Base-by-base conservation (phyloP, 768 basidiomycete species). In the Nevesoporus exiguus region DNA sequence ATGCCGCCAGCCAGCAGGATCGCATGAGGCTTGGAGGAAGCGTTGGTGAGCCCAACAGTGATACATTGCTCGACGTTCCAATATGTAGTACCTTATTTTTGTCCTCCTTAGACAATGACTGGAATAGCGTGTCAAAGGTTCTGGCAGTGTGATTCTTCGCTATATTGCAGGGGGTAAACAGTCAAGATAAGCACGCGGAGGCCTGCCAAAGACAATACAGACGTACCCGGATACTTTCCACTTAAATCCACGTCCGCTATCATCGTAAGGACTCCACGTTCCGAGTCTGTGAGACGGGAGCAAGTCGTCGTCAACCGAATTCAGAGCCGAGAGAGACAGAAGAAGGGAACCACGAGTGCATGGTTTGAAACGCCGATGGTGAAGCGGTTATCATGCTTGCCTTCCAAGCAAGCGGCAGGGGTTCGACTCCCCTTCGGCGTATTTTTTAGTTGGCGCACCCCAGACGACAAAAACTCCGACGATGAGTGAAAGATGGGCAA, bases 341-440 rank as follows among this genome's bases (percentile, higher is more conserved):
- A 8, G 27, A 29, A 8, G 8, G 27, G 27, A 29, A 29, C 27
- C 27, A 29, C 33, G 33, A 34, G 33, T 4, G 1, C 1, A 1
- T 15, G 33, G 5, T 3, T 1, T 36, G 17, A 36, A 15, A 78
- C 78, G 68, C 77, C 74, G 77, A 85, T 88, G 86, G 87, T 88
- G 87, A 88, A 88, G 84, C 79, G 86, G 87, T 87, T 88, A 88
- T 88, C 86, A 88, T 89, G 85, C 87, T 88, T 88, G 86, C 85
- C 86, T 88, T 88, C 86, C 86, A 88, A 77, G 76, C 76, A 77
- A 77, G 81, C 80, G 82, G 83, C 82, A 83, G 77, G 83, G 83
- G 83, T 84, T 84, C 82, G 83, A 84, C 80, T 84, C 83, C 82
- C 83, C 77, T 84, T 82, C 76, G 76, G 81, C 61, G 69, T 70